Evolutionary conservation across 2,329 filamentous ascomycete genomes (phyloP), one percentile per base, ranked within the genome.

Genomic region (Huntiella moniliformis): DNA sequence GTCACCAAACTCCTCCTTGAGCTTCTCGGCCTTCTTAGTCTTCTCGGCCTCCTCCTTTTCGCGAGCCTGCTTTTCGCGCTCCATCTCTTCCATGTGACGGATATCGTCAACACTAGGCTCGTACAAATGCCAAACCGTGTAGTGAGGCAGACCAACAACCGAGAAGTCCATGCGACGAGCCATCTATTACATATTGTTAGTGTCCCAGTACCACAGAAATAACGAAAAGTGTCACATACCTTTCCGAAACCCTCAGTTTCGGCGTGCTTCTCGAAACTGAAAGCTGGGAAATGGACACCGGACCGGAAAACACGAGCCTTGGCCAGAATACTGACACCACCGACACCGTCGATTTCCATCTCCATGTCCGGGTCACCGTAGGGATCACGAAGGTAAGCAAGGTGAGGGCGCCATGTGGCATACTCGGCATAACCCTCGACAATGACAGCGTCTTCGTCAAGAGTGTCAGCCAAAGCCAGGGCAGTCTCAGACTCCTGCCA

Each of bases 401-500:
- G 70, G 70, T 98, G 91, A 37, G 91, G 91, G 53, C 91, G 73
- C 91, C 91, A 98, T 1, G 91, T 98, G 15, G 91, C 91, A 60
- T 98, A 98, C 65, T 98, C 91, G 50, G 91, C 91, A 58, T 98
- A 98, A 13, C 91, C 91, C 63, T 98, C 91, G 4, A 98, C 91
- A 62, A 98, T 98, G 35, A 98, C 91, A 3, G 91, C 91, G 59
- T 98, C 91, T 60, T 98, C 91, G 53, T 98, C 91, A 3, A 98
- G 71, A 0, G 86, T 94, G 52, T 98, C 88, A 8, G 91, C 91
- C 34, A 98, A 71, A 6, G 85, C 84, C 44, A 98, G 69, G 0
- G 91, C 91, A 0, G 91, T 98, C 58, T 98, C 92, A 0, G 91
- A 98, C 62, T 98, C 91, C 62, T 98, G 91, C 91, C 91, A 98